phyloP scores from a whole-genome alignment of 2,329 filamentous ascomycete genomes.

The Pseudohalonectria lignicola region DNA sequence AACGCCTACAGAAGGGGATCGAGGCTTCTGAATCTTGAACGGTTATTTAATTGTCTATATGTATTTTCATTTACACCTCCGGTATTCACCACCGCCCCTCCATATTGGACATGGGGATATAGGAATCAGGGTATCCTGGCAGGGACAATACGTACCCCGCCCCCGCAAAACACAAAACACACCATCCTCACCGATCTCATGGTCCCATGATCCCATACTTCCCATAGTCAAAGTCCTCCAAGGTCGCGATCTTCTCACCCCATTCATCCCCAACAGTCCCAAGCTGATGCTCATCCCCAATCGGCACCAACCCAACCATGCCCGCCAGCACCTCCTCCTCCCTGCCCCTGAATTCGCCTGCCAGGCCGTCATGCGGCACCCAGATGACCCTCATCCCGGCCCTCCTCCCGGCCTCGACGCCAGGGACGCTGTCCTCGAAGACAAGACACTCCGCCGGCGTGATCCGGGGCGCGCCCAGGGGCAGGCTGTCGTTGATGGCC shows the following conservation, averaged over 20 bases:
- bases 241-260: constrained; percentile 20
- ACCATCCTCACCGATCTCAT: too few species aligned
- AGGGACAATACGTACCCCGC: too few species aligned
- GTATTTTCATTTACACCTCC: too few species aligned
- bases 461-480: constrained; percentile 35
- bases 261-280: constrained; percentile 24
- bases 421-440: constrained; percentile 45
- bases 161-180: too few species aligned
- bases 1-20: too few species aligned
- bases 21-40: too few species aligned
- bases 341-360: constrained; percentile 19
- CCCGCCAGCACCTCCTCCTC: constrained; percentile 19
- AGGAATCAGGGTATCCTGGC: too few species aligned
- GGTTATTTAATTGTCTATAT: too few species aligned
- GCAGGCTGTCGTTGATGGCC: constrained; percentile 47
- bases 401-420: constrained; percentile 58
- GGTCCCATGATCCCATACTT: constrained; percentile 21
- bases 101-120: too few species aligned
- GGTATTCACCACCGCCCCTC: too few species aligned
- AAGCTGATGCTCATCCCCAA: constrained; percentile 19
- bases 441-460: constrained; percentile 47
- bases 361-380: constrained; percentile 54
- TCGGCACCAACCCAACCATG: constrained; percentile 12
- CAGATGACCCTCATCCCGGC: constrained; percentile 67
- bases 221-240: constrained; percentile 19